Base-by-base conservation (phyloP, 768 basidiomycete genomes). In the Scleroderma citrinum region DNA sequence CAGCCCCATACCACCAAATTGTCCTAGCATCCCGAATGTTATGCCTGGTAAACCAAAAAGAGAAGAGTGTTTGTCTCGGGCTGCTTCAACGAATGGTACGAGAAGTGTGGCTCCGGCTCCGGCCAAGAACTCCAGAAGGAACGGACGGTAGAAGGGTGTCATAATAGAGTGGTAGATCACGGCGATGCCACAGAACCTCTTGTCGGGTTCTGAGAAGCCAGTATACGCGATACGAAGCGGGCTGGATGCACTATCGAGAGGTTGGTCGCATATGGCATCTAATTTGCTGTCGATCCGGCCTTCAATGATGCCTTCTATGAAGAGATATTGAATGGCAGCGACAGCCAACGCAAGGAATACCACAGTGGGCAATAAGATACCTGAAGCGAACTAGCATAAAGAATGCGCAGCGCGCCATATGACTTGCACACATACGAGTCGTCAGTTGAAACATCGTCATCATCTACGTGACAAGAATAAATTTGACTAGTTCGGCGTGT, bases 31-130 rank as follows among this genome's bases (percentile, higher is more conserved):
- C 11, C 73, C 68, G 52, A 75, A 65, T 16, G 71, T n/a, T n/a
- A n/a, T 43, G 26, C 72, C 57, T 20, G 79, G 77, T 21, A 69
- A 66, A 20, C 70, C 67, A 26, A 81, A 59, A 34, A 69, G 30
- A 13, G 56, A 42, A 30, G 65, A 68, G 12, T 65, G 67, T 5
- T 66, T 64, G 3, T 60, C 54, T 19, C 79, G 69, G 29, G 68
- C 68, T 5, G 73, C 67, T 59, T 82, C 79, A 37, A 77, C 59
- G 19, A 69, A 61, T 19, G 71, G 72, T n/a, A 74, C 47, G n/a
- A 77, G 51, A 5, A 71, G 31, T 5, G 54, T 30, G 19, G 56
- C 51, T n/a, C 52, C 50, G 7, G 58, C 1, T 7, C 23, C 47
- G 6, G 55, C 23, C 44, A 56, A 43, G 23, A 54, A 30, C n/a